phyloP scores from a whole-genome alignment of 306 rosid genomes.

The Quercus ilex region DNA sequence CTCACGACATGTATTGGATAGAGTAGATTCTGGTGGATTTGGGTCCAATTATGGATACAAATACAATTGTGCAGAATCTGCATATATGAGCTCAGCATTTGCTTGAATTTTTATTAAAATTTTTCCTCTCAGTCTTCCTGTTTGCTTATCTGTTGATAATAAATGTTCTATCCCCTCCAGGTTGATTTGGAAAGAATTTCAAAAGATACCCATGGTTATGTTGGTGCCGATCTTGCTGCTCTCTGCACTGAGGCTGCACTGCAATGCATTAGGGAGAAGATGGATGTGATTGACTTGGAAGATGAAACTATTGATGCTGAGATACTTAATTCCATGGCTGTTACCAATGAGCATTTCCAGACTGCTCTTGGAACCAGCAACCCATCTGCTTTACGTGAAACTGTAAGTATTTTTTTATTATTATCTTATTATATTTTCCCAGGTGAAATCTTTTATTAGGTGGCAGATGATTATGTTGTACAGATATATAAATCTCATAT shows the following conservation, averaged over 20 bases:
- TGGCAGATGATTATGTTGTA: not conserved
- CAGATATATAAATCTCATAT: not conserved
- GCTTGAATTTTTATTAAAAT: constrained; percentile 3
- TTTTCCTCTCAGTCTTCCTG: constrained; percentile 5
- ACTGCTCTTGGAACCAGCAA: constrained; percentile 74
- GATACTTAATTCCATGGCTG: constrained; percentile 63
- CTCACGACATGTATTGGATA: not conserved
- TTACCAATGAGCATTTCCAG: constrained; percentile 66
- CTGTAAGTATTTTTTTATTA: constrained; percentile 28
- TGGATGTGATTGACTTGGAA: constrained; percentile 71
- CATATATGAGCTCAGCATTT: not conserved
- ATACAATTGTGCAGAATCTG: not conserved
- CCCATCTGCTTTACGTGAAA: constrained; percentile 73
- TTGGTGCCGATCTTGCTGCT: constrained; percentile 74
- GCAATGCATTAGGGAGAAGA: constrained; percentile 73
- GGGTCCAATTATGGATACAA: not conserved
- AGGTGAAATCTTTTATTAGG: not conserved
- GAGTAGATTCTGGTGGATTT: not conserved
- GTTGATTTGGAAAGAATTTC: constrained; percentile 63
- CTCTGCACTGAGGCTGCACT: constrained; percentile 74
- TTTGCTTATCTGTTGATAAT: not conserved
- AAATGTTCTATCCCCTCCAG: constrained; percentile 16
- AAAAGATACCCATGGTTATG: constrained; percentile 66
- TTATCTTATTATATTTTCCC: too few species aligned
- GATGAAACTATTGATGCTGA: constrained; percentile 70